Percentiles rank a stretch among this genome's conserved stretches.
Evolutionary conservation across 306 rosid genomes (phyloP).

Genomic region (Malus fusca): DNA sequence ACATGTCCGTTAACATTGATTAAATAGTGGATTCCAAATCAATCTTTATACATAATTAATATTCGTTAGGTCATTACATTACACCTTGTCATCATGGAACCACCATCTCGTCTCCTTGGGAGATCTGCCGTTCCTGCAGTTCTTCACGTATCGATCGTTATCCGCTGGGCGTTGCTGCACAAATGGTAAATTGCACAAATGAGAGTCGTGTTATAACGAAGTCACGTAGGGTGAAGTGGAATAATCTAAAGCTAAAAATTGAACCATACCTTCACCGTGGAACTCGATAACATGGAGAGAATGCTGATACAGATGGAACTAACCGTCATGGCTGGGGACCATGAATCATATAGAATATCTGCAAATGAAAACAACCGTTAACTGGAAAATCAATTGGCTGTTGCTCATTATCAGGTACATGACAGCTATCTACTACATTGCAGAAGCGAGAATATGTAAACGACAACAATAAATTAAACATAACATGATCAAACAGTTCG

Average conservation of each 20-base stretch:
- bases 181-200: not conserved
- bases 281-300: slow-evolving; percentile 38
- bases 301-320: slow-evolving; percentile 37
- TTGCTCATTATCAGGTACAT: not conserved
- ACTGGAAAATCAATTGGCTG: not conserved
- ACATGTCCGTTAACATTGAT: not conserved
- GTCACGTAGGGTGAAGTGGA: not conserved
- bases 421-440: too few relatives aligned
- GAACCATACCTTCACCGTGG: slow-evolving; percentile 29
- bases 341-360: slow-evolving; percentile 40
- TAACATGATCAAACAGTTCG: not conserved
- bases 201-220: not conserved
- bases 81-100: slow-evolving; percentile 38
- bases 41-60: not conserved
- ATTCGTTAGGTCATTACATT: not conserved
- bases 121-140: slow-evolving; percentile 34
- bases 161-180: slow-evolving; percentile 37
- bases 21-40: not conserved
- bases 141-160: slow-evolving; percentile 34
- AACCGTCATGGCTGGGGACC: slow-evolving; percentile 41
- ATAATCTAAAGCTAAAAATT: not conserved
- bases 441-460: not conserved
- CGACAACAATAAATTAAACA: not conserved
- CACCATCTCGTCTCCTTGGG: slow-evolving; percentile 44
- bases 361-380: not conserved